These are phyloP conservation scores for Cicer cuneatum DNA, from an alignment of 306 rosid species.

Conservation along the genomic window DNA sequence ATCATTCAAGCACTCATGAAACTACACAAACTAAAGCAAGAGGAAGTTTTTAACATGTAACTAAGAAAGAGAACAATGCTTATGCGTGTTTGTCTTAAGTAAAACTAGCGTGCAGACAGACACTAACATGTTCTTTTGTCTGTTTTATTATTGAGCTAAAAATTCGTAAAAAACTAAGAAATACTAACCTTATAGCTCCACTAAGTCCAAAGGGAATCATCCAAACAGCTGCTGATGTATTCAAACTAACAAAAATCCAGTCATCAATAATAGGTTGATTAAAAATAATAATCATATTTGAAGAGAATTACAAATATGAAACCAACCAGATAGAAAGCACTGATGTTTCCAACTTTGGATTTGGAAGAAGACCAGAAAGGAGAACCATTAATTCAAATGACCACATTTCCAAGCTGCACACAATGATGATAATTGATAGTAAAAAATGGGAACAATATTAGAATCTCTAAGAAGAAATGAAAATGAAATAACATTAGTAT, in stretches of 20 bases:
- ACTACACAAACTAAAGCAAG: not conserved
- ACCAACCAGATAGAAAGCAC: constrained; percentile 73
- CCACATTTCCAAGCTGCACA: constrained; percentile 75
- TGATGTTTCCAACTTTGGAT: constrained; percentile 70
- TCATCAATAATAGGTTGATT: not conserved
- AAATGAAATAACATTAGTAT: no score
- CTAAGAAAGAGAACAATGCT: not conserved
- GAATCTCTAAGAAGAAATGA: not conserved
- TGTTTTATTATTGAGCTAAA: no score
- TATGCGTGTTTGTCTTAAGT: not conserved
- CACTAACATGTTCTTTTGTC: no score
- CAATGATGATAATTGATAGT: constrained; percentile 26
- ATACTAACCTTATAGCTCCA: constrained; percentile 70
- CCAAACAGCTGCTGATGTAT: constrained; percentile 64
- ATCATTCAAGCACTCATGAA: constrained; percentile 1
- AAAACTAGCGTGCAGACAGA: not conserved
- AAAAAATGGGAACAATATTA: not conserved
- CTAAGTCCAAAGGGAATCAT: constrained; percentile 82
- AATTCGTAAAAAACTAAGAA: not conserved
- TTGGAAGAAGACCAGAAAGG: constrained; percentile 74
- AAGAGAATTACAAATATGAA: constrained; percentile 16
- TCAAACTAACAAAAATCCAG: constrained; percentile 57
- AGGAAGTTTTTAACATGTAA: not conserved
- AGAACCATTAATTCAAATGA: constrained; percentile 73
- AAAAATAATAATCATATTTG: not conserved